Base-by-base conservation (phyloP, 2,329 filamentous ascomycete genomes). In the Immersiporthe knoxdaviesiana region DNA sequence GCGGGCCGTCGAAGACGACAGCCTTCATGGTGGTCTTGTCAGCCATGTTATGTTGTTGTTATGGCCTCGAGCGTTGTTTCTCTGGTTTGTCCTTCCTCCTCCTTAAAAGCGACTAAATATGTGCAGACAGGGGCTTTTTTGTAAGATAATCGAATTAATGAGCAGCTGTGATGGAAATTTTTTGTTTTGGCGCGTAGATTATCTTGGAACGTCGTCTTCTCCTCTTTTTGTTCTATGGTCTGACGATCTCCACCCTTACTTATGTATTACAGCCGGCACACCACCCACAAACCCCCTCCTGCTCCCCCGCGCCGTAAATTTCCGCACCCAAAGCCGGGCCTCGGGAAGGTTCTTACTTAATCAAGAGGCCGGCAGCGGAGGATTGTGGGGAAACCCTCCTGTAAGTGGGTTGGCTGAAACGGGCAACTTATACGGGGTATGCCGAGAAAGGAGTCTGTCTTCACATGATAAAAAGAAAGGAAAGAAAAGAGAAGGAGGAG, bases 1-100 rank as follows among this genome's bases (percentile, higher is more conserved):
- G 85, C 4, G 92, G 91, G 2, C 91, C 93, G 72, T 95, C 90
- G 81, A 97, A 97, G 67, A 97, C 87, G 39, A 97, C 92, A 39
- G 93, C 93, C 79, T 92, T 92, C 94, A 97, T 97, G 0, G 87
- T 92, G 0, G 87, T 92, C 47, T 76, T 75, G 37, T 77, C 69
- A 65, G 78, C 75, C 78, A 83, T 78, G 35, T 4, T 35, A 35
- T 39, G 66, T 6, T n/a, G n/a, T n/a, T 44, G 39, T 41, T 14
- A 14, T 16, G 18, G 41, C 16, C 41, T 44, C 21, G 41, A 21
- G 7, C 16, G 41, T 6, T 6, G 41, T 44, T 16, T 16, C 16
- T 6, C 21, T 16, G 41, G 5, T 35, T 35, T 47, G 44, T 47
- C 11, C 11, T 39, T 35, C 35, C 35, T 35, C 8, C 35, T 35